phyloP scores from a whole-genome alignment of 2,329 filamentous ascomycete genomes.

The Calonectria crousiana region DNA sequence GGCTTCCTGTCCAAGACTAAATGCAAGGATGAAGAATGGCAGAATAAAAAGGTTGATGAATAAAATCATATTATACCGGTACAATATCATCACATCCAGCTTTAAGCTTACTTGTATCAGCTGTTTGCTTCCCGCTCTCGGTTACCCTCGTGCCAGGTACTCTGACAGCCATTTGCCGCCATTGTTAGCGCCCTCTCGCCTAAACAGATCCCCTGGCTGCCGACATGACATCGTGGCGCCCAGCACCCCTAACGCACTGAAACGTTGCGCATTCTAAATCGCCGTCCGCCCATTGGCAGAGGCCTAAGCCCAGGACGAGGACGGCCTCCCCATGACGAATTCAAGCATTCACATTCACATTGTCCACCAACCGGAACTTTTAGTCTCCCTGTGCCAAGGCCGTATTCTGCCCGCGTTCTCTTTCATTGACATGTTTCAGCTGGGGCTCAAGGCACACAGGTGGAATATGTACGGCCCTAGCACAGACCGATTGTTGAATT shows the following conservation, averaged over 20 bases:
- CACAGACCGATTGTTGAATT: neutral
- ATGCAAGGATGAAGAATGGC: neutral
- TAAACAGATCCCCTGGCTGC: neutral
- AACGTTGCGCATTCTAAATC: conserved; percentile 48
- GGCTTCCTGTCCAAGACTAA: neutral
- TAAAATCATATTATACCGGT: neutral
- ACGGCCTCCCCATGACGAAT: neutral
- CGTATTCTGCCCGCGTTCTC: neutral
- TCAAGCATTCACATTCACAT: conserved; percentile 8
- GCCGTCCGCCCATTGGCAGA: conserved; percentile 33
- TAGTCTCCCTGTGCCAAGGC: neutral
- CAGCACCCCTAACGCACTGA: conserved; percentile 35
- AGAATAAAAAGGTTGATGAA: neutral
- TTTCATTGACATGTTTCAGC: neutral
- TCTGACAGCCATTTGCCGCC: neutral
- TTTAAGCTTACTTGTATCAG: neutral
- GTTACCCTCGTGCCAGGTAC: neutral
- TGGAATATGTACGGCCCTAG: neutral
- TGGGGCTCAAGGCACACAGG: neutral
- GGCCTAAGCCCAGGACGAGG: conserved; percentile 1
- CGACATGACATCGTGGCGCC: neutral
- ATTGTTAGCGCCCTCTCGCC: neutral
- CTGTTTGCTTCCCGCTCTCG: neutral
- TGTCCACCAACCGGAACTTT: neutral
- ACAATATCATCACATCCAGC: neutral